Evolutionary conservation across 192 early-diverging fungal genomes (phyloP).

Genomic region (Lunasporangiospora selenospora): DNA sequence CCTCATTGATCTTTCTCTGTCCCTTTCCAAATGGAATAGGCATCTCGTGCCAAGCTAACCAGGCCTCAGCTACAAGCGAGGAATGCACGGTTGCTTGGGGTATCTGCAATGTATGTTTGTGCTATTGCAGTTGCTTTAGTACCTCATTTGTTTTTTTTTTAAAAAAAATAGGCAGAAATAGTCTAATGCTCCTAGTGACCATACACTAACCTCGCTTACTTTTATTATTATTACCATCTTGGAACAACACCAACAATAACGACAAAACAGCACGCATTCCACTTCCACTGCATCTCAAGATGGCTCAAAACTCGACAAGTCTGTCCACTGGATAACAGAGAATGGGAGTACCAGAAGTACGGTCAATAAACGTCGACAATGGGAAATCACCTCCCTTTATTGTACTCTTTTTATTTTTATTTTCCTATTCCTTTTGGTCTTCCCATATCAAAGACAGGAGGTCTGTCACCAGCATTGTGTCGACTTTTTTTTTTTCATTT

Average conservation of each 20-base stretch:
- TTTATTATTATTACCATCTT: neutral
- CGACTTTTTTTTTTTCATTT: neutral
- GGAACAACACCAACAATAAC: conserved; percentile 1
- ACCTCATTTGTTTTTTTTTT: too few species aligned
- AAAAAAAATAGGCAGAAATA: neutral
- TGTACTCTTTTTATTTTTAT: neutral
- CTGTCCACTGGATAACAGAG: conserved; percentile 97
- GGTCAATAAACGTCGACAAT: conserved; percentile 38
- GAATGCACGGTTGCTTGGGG: conserved; percentile 98
- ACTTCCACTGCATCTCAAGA: conserved; percentile 97
- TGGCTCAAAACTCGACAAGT: conserved; percentile 98
- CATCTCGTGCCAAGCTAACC: conserved; percentile 98
- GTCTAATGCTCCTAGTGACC: neutral
- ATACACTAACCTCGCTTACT: conserved; percentile 8
- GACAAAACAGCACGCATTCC: conserved; percentile 90
- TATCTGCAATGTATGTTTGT: conserved; percentile 82
- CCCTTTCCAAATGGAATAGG: conserved; percentile 51
- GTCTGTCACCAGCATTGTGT: neutral
- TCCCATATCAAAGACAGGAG: too few species aligned
- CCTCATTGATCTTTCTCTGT: neutral
- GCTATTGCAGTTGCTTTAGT: neutral
- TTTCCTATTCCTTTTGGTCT: neutral
- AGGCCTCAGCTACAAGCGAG: conserved; percentile 89
- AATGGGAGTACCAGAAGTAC: conserved; percentile 98
- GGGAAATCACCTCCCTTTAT: too few species aligned